A percentile compares a stretch with the other conserved stretches of the same genome.
phyloP scores from a whole-genome alignment of 129 eudicot species.

The sunflower (Helianthus annuus) region DNA sequence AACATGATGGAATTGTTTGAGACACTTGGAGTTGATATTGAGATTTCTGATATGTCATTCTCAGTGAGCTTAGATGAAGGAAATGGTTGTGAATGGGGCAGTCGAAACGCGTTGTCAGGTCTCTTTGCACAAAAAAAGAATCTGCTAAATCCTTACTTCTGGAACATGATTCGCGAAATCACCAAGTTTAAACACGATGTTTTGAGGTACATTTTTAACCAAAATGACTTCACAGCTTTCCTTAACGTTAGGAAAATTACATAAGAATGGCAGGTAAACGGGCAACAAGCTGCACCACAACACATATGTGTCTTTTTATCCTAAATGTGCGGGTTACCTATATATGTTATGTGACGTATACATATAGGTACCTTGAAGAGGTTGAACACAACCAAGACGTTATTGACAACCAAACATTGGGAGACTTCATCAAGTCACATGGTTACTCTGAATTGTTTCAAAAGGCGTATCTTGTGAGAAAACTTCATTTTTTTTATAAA shows the following conservation, averaged over 20 bases:
- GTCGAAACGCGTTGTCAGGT: constrained; percentile 72
- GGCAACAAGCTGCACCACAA: not conserved
- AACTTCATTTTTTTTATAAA: not conserved
- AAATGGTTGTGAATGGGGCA: constrained; percentile 89
- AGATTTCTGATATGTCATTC: constrained; percentile 91
- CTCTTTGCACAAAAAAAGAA: constrained; percentile 86
- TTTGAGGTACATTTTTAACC: constrained; percentile 42
- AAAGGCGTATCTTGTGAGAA: constrained; percentile 81
- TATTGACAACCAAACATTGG: constrained; percentile 71
- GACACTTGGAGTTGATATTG: constrained; percentile 92
- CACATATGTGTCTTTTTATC: too few species aligned
- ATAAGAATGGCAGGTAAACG: too few species aligned
- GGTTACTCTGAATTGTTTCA: constrained; percentile 90
- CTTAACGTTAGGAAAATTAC: too few species aligned
- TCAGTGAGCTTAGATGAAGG: constrained; percentile 90
- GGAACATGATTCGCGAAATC: constrained; percentile 87
- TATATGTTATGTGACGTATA: not conserved
- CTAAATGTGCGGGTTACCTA: not conserved
- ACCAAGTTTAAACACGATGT: constrained; percentile 76
- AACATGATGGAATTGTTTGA: constrained; percentile 94
- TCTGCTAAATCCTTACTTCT: constrained; percentile 71
- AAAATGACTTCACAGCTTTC: too few species aligned
- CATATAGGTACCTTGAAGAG: constrained; percentile 80
- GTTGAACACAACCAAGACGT: constrained; percentile 72
- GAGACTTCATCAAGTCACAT: constrained; percentile 66